Percentiles rank a stretch among this genome's conserved stretches.
Evolutionary conservation across 108 stramenopile species (phyloP).

Genomic region (Epipyxis sp.): DNA sequence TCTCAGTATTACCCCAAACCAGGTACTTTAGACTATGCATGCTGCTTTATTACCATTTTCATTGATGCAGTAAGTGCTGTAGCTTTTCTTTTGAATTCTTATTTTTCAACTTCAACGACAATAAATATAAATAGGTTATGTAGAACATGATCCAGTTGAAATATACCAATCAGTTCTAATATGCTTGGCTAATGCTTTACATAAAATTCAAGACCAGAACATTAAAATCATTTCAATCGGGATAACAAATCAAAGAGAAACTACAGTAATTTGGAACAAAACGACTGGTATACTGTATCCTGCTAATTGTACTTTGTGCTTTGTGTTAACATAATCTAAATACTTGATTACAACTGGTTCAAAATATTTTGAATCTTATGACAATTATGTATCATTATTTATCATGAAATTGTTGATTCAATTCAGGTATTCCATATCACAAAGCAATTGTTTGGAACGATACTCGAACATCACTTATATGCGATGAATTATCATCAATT

Average conservation of each 20-base stretch:
- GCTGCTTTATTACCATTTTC: too few relatives aligned
- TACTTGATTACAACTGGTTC: neutral
- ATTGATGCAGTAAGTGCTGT: too few relatives aligned
- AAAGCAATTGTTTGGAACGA: slow-evolving; percentile 98
- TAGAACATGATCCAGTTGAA: slow-evolving; percentile 89
- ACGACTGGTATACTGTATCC: too few relatives aligned
- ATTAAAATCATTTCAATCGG: slow-evolving; percentile 73
- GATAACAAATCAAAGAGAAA: slow-evolving; percentile 98
- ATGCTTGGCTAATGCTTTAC: slow-evolving; percentile 36
- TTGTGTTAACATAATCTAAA: too few relatives aligned
- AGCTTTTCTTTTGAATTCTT: too few relatives aligned
- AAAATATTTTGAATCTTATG: slow-evolving; percentile 6
- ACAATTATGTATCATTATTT: too few relatives aligned
- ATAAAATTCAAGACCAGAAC: slow-evolving; percentile 34
- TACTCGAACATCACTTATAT: slow-evolving; percentile 73
- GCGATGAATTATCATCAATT: slow-evolving; percentile 60
- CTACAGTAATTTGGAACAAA: slow-evolving; percentile 86
- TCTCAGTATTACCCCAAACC: slow-evolving; percentile 73
- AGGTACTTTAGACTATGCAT: too few relatives aligned
- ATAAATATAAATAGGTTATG: too few relatives aligned
- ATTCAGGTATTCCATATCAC: slow-evolving; percentile 83
- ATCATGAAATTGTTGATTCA: too few relatives aligned
- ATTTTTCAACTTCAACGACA: too few relatives aligned
- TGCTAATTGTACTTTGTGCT: too few relatives aligned
- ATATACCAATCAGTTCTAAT: slow-evolving; percentile 55